Percentiles rank a stretch among this genome's conserved stretches.
phyloP scores from a whole-genome alignment of 306 rosid species.

The Rosa multiflora region DNA sequence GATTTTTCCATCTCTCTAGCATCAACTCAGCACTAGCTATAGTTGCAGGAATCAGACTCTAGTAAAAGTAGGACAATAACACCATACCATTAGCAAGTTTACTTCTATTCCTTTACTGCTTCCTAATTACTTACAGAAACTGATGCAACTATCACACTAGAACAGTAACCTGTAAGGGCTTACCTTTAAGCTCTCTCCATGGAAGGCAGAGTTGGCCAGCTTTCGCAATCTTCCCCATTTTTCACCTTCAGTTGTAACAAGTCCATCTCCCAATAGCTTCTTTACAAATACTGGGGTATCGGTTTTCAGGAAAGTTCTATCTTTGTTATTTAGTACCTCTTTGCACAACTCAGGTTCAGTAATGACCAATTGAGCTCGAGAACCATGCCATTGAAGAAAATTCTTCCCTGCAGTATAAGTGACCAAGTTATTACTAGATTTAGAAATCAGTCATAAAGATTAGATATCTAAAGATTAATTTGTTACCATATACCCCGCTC shows the following conservation, averaged over 20 bases:
- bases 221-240: constrained; percentile 29
- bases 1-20: constrained; percentile 20
- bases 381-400: constrained; percentile 32
- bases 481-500: constrained; percentile 5
- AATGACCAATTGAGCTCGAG: constrained; percentile 22
- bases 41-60: constrained; percentile 10
- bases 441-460: neutral
- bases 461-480: neutral
- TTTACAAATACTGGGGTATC: neutral
- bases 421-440: neutral
- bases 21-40: constrained; percentile 4
- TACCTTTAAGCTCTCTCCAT: constrained; percentile 36
- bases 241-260: constrained; percentile 25
- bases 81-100: neutral
- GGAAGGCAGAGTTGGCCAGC: constrained; percentile 29
- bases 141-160: neutral
- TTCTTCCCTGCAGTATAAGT: constrained; percentile 23
- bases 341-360: constrained; percentile 33
- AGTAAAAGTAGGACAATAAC: neutral
- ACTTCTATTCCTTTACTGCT: neutral
- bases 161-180: neutral
- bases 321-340: constrained; percentile 31
- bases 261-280: constrained; percentile 36
- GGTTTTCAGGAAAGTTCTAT: constrained; percentile 4
- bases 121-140: neutral